Evolutionary conservation across 768 basidiomycete genomes (phyloP).

Genomic region (Lepiota subincarnata): DNA sequence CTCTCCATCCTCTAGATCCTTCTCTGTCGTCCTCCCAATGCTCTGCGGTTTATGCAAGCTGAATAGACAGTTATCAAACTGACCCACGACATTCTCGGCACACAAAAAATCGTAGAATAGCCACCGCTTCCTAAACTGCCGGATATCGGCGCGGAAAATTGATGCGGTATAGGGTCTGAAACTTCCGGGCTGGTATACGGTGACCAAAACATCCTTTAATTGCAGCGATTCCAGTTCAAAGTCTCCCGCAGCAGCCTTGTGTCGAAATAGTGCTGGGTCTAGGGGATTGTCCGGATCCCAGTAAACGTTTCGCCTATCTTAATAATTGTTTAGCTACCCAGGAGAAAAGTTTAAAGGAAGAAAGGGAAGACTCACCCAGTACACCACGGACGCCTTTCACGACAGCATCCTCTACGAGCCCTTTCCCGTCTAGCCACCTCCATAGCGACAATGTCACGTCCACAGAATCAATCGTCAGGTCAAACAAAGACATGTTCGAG

Average conservation of each 20-base stretch:
- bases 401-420: conserved; percentile 84
- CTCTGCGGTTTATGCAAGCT: conserved; percentile 96
- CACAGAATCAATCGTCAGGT: conserved; percentile 89
- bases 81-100: conserved; percentile 96
- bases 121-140: conserved; percentile 86
- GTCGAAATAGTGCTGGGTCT: conserved; percentile 79
- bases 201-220: conserved; percentile 90
- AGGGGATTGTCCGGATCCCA: conserved; percentile 84
- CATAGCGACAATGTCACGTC: conserved; percentile 91
- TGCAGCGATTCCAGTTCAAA: conserved; percentile 89
- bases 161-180: conserved; percentile 92
- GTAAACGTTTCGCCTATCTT: conserved; percentile 83
- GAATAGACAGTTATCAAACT: conserved; percentile 96
- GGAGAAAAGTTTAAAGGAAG: not conserved
- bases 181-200: conserved; percentile 88
- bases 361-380: conserved; percentile 54
- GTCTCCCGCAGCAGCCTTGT: conserved; percentile 69
- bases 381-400: conserved; percentile 94
- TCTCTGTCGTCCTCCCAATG: conserved; percentile 85
- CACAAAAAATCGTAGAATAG: conserved; percentile 90
- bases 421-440: conserved; percentile 95
- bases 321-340: conserved; percentile 4
- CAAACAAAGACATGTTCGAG: conserved; percentile 83
- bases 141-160: conserved; percentile 90
- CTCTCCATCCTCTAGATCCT: conserved; percentile 75